These are phyloP conservation scores for Cyclaneusma minus DNA, from an alignment of 2,329 filamentous ascomycete genomes.

Conservation along the genomic window DNA sequence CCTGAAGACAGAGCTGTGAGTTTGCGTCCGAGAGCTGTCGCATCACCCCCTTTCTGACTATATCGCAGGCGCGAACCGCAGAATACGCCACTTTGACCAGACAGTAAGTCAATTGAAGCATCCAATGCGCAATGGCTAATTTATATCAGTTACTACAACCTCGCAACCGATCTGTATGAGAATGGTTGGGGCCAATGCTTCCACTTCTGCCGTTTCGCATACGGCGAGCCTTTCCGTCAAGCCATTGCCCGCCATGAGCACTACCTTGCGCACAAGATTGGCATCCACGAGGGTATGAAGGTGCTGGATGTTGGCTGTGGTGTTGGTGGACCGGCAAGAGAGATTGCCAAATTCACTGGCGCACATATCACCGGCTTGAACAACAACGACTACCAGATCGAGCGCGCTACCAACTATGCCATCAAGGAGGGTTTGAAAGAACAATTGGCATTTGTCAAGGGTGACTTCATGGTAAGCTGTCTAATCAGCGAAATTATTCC, in stretches of 20 bases:
- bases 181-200: conserved; percentile 94
- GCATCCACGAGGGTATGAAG: conserved; percentile 71
- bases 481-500: not conserved
- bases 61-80: conserved; percentile 51
- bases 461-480: conserved; percentile 76
- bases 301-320: conserved; percentile 95
- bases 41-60: conserved; percentile 8
- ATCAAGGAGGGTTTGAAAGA: conserved; percentile 63
- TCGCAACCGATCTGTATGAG: conserved; percentile 92
- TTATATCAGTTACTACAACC: conserved; percentile 79
- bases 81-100: conserved; percentile 89
- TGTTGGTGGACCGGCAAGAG: conserved; percentile 85
- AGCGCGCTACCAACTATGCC: conserved; percentile 79
- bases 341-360: conserved; percentile 92
- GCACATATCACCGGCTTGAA: conserved; percentile 83
- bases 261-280: conserved; percentile 84
- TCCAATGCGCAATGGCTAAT: conserved; percentile 8
- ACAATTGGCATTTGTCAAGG: conserved; percentile 80
- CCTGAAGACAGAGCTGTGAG: conserved; percentile 63
- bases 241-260: conserved; percentile 95
- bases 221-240: conserved; percentile 75
- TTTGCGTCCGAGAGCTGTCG: conserved; percentile 3
- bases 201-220: conserved; percentile 91
- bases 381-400: conserved; percentile 99
- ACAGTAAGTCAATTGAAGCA: conserved; percentile 46